Percentiles rank a stretch among this genome's conserved stretches.
Conservation (phyloP, 75 land plant genomes). For the Larix kaempferi region DNA sequence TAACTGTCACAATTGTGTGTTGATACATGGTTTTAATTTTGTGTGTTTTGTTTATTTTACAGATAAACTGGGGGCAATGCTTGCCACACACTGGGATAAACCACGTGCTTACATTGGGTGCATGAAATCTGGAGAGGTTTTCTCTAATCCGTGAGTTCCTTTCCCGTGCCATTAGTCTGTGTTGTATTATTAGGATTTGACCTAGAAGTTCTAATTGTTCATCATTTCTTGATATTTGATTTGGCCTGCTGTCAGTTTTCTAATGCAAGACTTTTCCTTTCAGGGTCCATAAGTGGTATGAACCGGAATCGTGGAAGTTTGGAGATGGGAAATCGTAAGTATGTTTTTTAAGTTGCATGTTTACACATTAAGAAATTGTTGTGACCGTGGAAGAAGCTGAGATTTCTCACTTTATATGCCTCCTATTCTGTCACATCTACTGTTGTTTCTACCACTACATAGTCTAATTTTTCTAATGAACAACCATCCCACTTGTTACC, state of each 20-base stretch:
- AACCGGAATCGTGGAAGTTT: constrained; percentile 99
- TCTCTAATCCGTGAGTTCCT: constrained; percentile 76
- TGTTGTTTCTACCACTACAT: too few relatives aligned
- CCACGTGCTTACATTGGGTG: constrained; percentile 92
- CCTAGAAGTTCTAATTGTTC: background rate
- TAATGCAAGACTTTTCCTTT: constrained; percentile 5
- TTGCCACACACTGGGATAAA: constrained; percentile 67
- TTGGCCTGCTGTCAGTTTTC: background rate
- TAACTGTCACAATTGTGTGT: background rate
- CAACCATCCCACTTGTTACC: too few relatives aligned
- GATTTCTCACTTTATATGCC: background rate
- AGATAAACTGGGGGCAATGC: constrained; percentile 73
- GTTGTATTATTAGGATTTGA: background rate
- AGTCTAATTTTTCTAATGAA: too few relatives aligned
- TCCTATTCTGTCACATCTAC: background rate
- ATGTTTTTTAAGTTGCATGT: background rate
- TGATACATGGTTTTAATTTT: background rate
- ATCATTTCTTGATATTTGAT: background rate
- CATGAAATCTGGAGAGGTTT: constrained; percentile 98
- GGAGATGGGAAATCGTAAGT: constrained; percentile 94
- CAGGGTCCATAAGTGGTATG: constrained; percentile 95
- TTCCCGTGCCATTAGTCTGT: background rate
- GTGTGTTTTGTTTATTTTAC: constrained; percentile 12
- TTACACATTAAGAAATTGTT: background rate
- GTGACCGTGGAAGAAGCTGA: background rate